These are phyloP conservation scores for Colletotrichum truncatum DNA, from an alignment of 2,329 filamentous ascomycete genomes.

Conservation along the genomic window DNA sequence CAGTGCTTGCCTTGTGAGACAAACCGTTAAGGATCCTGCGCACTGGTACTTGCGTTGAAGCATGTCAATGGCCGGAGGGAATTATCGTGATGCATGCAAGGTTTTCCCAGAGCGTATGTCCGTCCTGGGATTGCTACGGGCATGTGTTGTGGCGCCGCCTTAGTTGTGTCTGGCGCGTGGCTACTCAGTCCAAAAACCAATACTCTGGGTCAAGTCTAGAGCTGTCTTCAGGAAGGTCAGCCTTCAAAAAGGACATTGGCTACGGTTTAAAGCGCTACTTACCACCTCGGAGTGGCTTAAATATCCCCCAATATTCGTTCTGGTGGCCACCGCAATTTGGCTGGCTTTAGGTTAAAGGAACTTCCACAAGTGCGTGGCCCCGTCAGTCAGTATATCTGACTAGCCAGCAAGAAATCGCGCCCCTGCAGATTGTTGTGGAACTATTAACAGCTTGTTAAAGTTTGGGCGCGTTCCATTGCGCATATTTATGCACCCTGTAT, in stretches of 20 bases:
- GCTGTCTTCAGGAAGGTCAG: background rate
- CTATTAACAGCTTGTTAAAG: background rate
- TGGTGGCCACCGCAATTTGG: background rate
- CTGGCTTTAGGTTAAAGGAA: background rate
- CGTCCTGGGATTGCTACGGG: background rate
- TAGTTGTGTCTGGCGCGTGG: background rate
- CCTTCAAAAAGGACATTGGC: background rate
- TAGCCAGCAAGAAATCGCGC: background rate
- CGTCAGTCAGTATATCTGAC: background rate
- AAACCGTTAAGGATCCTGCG: background rate
- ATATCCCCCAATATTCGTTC: background rate
- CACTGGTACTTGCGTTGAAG: background rate
- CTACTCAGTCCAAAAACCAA: background rate
- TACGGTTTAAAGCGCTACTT: background rate
- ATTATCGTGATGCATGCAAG: background rate
- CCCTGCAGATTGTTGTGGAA: background rate
- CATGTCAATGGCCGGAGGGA: background rate
- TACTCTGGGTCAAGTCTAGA: background rate
- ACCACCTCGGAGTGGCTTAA: background rate
- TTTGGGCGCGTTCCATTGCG: background rate
- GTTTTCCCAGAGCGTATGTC: background rate
- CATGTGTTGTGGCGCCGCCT: conserved; percentile 9
- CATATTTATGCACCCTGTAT: background rate
- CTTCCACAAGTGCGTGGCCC: background rate
- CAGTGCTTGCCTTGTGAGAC: background rate